Base-by-base conservation (phyloP, 1,284 basidiomycete genomes). In the Rhodotorula sp. region DNA sequence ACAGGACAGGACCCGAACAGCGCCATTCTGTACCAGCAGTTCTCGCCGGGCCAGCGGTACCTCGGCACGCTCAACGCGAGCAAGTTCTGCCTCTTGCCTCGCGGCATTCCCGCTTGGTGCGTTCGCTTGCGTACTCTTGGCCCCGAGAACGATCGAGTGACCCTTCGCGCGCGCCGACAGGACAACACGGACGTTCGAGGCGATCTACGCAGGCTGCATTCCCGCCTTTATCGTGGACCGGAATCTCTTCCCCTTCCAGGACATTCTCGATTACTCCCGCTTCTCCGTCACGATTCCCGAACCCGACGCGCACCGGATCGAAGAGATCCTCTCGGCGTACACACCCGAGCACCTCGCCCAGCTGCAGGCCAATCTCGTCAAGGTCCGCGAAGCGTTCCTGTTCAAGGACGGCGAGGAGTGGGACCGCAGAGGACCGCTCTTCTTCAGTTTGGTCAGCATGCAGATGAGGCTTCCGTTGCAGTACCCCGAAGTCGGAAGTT, bases 161-260 rank as follows among this genome's bases (percentile, higher is more conserved):
- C 34, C 22, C 22, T n/a, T 20, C 34, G 3, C 11, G 9, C n/a
- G 9, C 46, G 4, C 30, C 1, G 24, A 27, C 54, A 76, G 82
- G 82, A 81, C 82, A 7, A 81, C 81, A 13, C 79, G 81, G n/a
- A 78, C 80, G 7, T 81, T 79, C 74, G 82, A 83, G 70, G 82
- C 81, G n/a, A 81, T 83, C 60, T 83, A 79, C 68, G 81, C 82
- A 15, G 82, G 82, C 52, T 83, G 82, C 75, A 83, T 83, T 54
- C 82, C 82, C 19, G 81, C 82, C 57, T 79, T 83, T 59, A 80
- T 81, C 55, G 79, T 80, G 67, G 82, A 83, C 71, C 80, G 79
- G 17, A 78, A 80, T 20, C 79, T 81, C 67, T 81, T 80, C 74
- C 82, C 82, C n/a, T 83, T 81, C 68, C 79, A 80, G 51, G 77